Evolutionary conservation across 805 yeast species (phyloP).

Genomic region (Lachancea quebecensis): DNA sequence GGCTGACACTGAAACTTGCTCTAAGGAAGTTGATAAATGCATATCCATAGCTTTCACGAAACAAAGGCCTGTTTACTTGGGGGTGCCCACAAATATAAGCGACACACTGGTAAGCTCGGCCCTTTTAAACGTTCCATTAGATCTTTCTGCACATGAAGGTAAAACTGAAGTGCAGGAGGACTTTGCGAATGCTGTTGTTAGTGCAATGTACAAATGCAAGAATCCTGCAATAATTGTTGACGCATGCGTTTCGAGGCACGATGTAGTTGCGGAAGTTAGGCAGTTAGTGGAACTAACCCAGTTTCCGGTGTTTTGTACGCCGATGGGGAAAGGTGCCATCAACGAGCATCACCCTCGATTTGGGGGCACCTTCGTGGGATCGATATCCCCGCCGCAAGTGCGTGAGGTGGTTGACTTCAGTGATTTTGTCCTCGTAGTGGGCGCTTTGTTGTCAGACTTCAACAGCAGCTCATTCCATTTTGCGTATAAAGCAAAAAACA

Average conservation of each 20-base stretch:
- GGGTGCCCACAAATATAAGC: slow-evolving; percentile 57
- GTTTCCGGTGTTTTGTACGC: slow-evolving; percentile 47
- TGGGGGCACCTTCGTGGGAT: slow-evolving; percentile 62
- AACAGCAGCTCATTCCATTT: slow-evolving; percentile 53
- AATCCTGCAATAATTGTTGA: slow-evolving; percentile 61
- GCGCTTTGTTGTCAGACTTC: slow-evolving; percentile 52
- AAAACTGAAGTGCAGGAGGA: slow-evolving; percentile 28
- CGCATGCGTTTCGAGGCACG: slow-evolving; percentile 53
- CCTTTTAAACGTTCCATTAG: slow-evolving; percentile 32
- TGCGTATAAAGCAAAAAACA: slow-evolving; percentile 45
- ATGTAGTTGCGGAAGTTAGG: slow-evolving; percentile 34
- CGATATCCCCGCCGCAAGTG: slow-evolving; percentile 42
- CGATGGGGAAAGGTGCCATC: slow-evolving; percentile 55
- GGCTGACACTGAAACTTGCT: slow-evolving; percentile 49
- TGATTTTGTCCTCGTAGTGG: slow-evolving; percentile 61
- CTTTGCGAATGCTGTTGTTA: slow-evolving; percentile 40
- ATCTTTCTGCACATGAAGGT: slow-evolving; percentile 15
- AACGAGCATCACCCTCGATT: slow-evolving; percentile 52
- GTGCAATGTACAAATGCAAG: slow-evolving; percentile 40
- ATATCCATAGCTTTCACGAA: slow-evolving; percentile 41
- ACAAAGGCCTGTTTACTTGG: slow-evolving; percentile 68
- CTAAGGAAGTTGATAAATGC: slow-evolving; percentile 40
- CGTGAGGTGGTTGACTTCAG: slow-evolving; percentile 40
- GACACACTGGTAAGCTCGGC: slow-evolving; percentile 35
- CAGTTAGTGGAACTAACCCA: slow-evolving; percentile 40